Conservation (phyloP, 306 rosid genomes). For the Lathyrus sativus region DNA sequence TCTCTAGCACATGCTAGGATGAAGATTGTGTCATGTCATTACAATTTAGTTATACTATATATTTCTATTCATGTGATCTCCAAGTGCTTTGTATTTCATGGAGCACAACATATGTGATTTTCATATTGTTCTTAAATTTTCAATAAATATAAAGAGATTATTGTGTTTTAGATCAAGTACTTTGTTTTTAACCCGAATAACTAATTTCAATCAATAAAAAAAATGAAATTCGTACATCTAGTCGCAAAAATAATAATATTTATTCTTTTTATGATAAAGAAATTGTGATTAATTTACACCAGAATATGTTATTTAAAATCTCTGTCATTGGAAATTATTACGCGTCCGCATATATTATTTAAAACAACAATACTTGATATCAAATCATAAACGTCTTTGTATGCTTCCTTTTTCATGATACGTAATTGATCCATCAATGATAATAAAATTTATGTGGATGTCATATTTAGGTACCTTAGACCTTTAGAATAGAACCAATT, state of each 20-base stretch:
- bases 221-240: background rate
- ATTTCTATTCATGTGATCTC: constrained; percentile 17
- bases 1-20: constrained; percentile 27
- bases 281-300: no score
- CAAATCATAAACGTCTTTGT: constrained; percentile 34
- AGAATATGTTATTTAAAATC: no score
- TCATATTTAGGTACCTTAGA: constrained; percentile 26
- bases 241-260: no score
- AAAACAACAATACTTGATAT: constrained; percentile 1
- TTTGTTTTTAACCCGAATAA: no score
- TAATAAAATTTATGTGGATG: constrained; percentile 30
- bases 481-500: constrained; percentile 9
- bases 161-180: constrained; percentile 18
- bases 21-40: constrained; percentile 33
- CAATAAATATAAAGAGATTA: constrained; percentile 38
- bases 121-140: constrained; percentile 27
- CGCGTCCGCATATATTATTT: no score
- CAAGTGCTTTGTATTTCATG: constrained; percentile 30
- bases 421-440: constrained; percentile 12
- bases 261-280: no score
- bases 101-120: constrained; percentile 26
- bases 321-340: no score
- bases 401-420: constrained; percentile 8
- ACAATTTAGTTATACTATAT: constrained; percentile 1
- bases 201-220: constrained; percentile 13